Base-by-base conservation (phyloP, 1,284 basidiomycete species). In the Ceratobasidium sp. region DNA sequence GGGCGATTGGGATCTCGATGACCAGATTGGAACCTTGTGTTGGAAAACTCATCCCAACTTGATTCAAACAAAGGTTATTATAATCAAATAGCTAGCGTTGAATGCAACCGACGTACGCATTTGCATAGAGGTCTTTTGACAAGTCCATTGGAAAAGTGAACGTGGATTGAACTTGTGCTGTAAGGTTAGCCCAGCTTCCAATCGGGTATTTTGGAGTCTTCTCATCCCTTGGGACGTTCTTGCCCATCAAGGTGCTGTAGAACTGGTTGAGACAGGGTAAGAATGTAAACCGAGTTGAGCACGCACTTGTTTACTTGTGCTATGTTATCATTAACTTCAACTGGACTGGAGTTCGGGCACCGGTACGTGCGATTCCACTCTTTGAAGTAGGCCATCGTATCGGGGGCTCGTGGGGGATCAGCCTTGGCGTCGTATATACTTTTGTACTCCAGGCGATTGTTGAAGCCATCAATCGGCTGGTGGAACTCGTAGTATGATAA, bases 21-120 rank as follows among this genome's bases (percentile, higher is more conserved):
- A 56, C 44, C 20, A 23, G 64, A 67, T n/a, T 79, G 78, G 20
- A 75, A 67, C 3, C 55, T 79, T 18, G 78, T 76, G 42, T 79
- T 71, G 1, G 78, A 66, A 18, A 68, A 76, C 23, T 79, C 72
- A 42, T 79, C 78, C 78, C 78, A 79, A 23, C 78, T 78, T 10
- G n/a, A n/a, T n/a, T n/a, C n/a, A n/a, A n/a, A n/a, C n/a, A n/a
- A n/a, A n/a, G n/a, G n/a, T n/a, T n/a, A n/a, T n/a, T n/a, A n/a
- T n/a, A n/a, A n/a, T n/a, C n/a, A n/a, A n/a, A n/a, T n/a, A n/a
- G n/a, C n/a, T n/a, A 6, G 49, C 49, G 12, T 51, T 51, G 49
- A 4, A 51, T 46, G 15, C 7, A 46, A 6, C 44, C n/a, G 26
- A 42, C 26, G 23, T 33, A 66, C 63, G 66, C 78, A 70, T 46